Base-by-base conservation (phyloP, 202 grass and related monocot species). In the Tripidium arundinaceum region DNA sequence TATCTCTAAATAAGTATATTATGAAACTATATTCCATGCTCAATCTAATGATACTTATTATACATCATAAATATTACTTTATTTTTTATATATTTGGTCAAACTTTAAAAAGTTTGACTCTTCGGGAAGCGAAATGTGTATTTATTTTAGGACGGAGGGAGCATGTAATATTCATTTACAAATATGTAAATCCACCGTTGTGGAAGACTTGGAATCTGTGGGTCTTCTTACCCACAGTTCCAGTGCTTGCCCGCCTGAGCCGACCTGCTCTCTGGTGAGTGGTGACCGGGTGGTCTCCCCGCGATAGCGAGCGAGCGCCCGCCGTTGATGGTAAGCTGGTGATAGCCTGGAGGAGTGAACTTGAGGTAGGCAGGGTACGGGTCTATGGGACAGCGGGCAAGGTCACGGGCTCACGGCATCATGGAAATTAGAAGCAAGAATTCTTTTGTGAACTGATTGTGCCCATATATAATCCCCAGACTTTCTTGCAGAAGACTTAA, bases 181-280 rank as follows among this genome's bases (percentile, higher is more conserved):
- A 19, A 13, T 37, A 25, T 33, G 31, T 33, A 33, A 6, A 25
- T 70, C 47, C 24, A 12, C 11, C 14, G 13, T 10, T 10, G 52
- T 43, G 68, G 8, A 34, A 34, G 61, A 18, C 62, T 66, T 63
- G 34, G 59, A 55, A 74, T 3, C 11, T 22, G 34, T 33, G 31
- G 31, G 31, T 74, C 33, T 42, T 33, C 24, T 61, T 62, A 49
- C 41, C 71, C 1, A 6, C 29, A 36, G 26, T 7, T 33, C 34
- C 5, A 22, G 27, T 65, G 5, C 11, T 11, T 58, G 21, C 54
- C 21, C 54, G 7, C 8, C 1, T 14, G 28, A 61, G 73, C 73
- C 81, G 81, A 84, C 73, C 72, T 65, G n/a, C 11, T n/a, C 16
- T 8, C 31, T 33, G 31, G 31, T 33, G n/a, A n/a, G n/a, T n/a